Percentiles rank a stretch among this genome's conserved stretches.
phyloP scores from a whole-genome alignment of 345 rosid species.

The Combretum micranthum region DNA sequence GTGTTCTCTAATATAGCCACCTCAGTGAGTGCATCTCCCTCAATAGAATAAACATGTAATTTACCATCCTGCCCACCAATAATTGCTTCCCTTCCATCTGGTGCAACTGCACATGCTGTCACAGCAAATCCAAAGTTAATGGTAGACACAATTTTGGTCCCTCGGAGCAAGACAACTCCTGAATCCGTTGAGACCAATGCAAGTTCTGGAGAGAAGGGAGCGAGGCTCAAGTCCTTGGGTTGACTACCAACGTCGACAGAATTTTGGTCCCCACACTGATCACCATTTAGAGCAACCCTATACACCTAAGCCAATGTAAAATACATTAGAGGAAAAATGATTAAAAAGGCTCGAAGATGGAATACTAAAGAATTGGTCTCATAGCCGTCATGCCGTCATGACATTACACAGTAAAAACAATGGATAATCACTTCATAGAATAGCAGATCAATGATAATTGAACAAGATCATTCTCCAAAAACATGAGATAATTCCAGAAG shows the following conservation, averaged over 20 bases:
- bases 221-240: constrained; percentile 83
- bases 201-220: constrained; percentile 58
- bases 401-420: no score
- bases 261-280: constrained; percentile 60
- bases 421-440: no score
- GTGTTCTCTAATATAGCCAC: constrained; percentile 82
- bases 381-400: no score
- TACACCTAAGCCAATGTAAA: not conserved
- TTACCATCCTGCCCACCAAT: constrained; percentile 83
- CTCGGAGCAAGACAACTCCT: constrained; percentile 72
- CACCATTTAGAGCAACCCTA: constrained; percentile 33
- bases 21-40: constrained; percentile 65
- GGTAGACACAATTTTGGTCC: constrained; percentile 61
- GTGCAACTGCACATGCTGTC: constrained; percentile 75
- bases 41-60: constrained; percentile 58
- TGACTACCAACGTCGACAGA: constrained; percentile 67
- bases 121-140: constrained; percentile 67
- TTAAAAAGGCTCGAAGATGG: not conserved
- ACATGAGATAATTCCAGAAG: no score
- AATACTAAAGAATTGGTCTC: no score
- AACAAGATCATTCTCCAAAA: no score
- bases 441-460: no score
- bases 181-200: constrained; percentile 65
- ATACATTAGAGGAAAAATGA: constrained; percentile 6
- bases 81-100: constrained; percentile 88